Evolutionary conservation across 352 stramenopile species (phyloP).

Genomic region (Pythium biforme): DNA sequence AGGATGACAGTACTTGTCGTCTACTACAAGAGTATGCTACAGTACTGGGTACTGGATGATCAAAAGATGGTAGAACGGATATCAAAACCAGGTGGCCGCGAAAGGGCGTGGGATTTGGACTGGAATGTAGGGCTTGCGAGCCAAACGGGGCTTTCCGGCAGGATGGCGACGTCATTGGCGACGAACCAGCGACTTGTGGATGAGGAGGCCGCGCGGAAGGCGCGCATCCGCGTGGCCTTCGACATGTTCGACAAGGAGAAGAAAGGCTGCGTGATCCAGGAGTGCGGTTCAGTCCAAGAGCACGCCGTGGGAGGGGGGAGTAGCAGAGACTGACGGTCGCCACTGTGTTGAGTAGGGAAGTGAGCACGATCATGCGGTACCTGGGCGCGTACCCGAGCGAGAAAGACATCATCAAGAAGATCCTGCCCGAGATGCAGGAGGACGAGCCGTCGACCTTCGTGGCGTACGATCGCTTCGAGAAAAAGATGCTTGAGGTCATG

Average conservation of each 20-base stretch:
- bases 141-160: background rate
- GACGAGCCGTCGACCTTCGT: constrained; percentile 90
- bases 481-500: constrained; percentile 92
- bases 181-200: constrained; percentile 41
- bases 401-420: constrained; percentile 90
- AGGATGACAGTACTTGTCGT: too few species aligned
- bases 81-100: background rate
- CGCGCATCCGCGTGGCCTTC: constrained; percentile 81
- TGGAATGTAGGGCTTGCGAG: background rate
- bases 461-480: constrained; percentile 89
- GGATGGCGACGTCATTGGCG: constrained; percentile 11
- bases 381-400: constrained; percentile 89
- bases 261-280: constrained; percentile 87
- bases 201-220: constrained; percentile 44
- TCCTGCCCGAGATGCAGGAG: constrained; percentile 89
- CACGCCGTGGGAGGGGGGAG: background rate
- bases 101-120: background rate
- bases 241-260: constrained; percentile 93
- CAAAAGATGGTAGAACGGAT: background rate
- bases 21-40: too few species aligned
- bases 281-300: too few species aligned
- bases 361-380: constrained; percentile 91
- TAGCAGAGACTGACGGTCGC: background rate
- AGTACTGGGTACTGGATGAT: too few species aligned
- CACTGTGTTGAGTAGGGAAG: constrained; percentile 49